A percentile compares a stretch with the other conserved stretches of the same genome.
These are phyloP conservation scores for Helichrysum umbraculigerum DNA, from an alignment of 129 eudicot species.

Conservation along the genomic window DNA sequence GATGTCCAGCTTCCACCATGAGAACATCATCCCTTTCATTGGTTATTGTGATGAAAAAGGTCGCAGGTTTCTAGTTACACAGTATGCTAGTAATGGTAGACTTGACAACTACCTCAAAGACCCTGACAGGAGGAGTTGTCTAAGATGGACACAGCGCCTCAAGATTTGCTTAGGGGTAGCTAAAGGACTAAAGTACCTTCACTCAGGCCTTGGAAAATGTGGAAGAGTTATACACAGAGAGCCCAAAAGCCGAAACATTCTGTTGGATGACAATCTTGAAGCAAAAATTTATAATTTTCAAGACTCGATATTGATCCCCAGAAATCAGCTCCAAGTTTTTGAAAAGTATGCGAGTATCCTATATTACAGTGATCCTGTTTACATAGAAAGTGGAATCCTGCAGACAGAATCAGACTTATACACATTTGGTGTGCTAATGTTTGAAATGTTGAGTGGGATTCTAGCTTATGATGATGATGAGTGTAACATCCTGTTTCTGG, in stretches of 20 bases:
- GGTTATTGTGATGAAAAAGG: neutral
- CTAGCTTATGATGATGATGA: neutral
- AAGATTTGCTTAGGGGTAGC: constrained; percentile 10
- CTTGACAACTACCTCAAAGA: neutral
- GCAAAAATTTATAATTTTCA: neutral
- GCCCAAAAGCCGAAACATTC: neutral
- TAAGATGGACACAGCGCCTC: constrained; percentile 3
- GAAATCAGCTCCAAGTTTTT: neutral
- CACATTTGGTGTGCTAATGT: neutral
- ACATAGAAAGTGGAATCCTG: neutral
- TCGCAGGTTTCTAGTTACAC: neutral
- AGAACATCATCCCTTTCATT: neutral
- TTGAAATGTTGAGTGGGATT: neutral
- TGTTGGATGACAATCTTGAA: neutral
- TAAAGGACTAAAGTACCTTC: constrained; percentile 10
- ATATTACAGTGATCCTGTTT: neutral
- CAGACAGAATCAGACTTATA: neutral
- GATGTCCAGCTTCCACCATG: neutral
- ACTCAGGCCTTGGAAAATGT: neutral
- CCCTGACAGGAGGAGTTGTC: neutral
- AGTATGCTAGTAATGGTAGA: constrained; percentile 4
- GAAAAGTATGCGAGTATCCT: neutral
- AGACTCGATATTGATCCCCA: neutral
- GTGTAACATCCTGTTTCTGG: too few relatives aligned
- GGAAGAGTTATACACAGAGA: neutral